Conservation (phyloP, 345 rosid genomes). For the Eucalyptus curtisii region DNA sequence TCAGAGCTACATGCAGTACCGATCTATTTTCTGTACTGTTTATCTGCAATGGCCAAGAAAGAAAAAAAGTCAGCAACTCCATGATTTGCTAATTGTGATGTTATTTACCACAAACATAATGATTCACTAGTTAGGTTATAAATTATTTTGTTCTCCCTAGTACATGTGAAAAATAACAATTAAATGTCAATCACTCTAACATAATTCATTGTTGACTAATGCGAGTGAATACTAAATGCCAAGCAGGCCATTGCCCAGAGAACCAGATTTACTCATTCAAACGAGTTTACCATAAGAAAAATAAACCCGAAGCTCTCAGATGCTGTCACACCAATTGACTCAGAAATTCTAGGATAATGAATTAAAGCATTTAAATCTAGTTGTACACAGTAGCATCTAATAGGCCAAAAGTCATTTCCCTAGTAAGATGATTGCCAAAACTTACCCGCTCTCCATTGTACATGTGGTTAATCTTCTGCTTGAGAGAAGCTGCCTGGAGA, state of each 20-base stretch:
- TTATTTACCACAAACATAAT: background rate
- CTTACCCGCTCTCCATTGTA: constrained; percentile 80
- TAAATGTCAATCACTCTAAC: background rate
- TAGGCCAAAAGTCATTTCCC: background rate
- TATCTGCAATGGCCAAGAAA: constrained; percentile 36
- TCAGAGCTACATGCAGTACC: constrained; percentile 92
- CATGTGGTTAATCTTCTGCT: constrained; percentile 69
- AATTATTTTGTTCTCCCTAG: background rate
- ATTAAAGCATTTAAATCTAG: background rate
- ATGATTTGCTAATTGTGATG: background rate
- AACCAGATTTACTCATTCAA: background rate
- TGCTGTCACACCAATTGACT: background rate
- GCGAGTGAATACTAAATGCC: background rate
- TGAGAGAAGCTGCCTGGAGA: constrained; percentile 61
- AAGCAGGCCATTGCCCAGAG: background rate
- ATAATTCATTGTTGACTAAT: background rate
- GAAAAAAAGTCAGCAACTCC: background rate
- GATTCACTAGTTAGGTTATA: background rate
- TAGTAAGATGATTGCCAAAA: background rate
- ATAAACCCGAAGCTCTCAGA: background rate
- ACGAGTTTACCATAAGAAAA: background rate
- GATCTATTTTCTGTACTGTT: constrained; percentile 91
- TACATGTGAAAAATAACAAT: background rate
- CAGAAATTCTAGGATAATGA: background rate
- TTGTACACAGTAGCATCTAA: background rate